Base-by-base conservation (phyloP, 2,329 filamentous ascomycete species). In the Paraphoma chrysanthemicola region DNA sequence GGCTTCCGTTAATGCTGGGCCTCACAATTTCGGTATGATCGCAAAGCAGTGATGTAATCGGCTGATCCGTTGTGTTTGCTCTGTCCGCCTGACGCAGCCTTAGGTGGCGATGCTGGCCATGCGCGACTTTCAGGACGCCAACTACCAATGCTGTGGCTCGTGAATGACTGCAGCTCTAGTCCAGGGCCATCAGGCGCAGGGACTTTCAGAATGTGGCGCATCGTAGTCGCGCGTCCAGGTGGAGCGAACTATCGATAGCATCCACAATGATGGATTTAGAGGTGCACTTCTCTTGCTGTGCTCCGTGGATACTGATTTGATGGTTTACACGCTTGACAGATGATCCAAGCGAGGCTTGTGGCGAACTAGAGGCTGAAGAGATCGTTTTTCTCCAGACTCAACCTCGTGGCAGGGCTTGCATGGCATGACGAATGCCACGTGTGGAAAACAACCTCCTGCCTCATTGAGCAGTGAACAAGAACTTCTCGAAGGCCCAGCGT, bases 401-500 rank as follows among this genome's bases (percentile, higher is more conserved):
- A 23, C 30, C 9, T 43, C 43, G 28, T 33, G 50, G 44, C 23
- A 53, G 45, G 45, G 44, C 44, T 57, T 58, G 51, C 33, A 56
- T 29, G 16, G 31, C 29, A 30, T 33, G 29, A 16, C 12, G 17
- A 5, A 28, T 23, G 29, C 30, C 39, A 38, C 48, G 42, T 28
- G 17, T 23, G 38, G n/a, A 31, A 39, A 12, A 6, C 42, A 54
- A 43, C 18, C 53, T 56, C 54, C 54, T 65, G 46, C 64, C 64
- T 43, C 29, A 59, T 63, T 14, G 31, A 60, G 63, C 57, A 68
- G 53, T 52, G 51, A 48, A 62, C 63, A 39, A 66, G 63, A 36
- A 36, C 33, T 36, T 36, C 33, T 36, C 33, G 33, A 66, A 63
- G 55, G 44, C 54, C 64, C 61, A 53, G 48, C 28, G 45, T 58